phyloP scores from a whole-genome alignment of 2,329 filamentous ascomycete genomes.

The Pyricularia pennisetigena region DNA sequence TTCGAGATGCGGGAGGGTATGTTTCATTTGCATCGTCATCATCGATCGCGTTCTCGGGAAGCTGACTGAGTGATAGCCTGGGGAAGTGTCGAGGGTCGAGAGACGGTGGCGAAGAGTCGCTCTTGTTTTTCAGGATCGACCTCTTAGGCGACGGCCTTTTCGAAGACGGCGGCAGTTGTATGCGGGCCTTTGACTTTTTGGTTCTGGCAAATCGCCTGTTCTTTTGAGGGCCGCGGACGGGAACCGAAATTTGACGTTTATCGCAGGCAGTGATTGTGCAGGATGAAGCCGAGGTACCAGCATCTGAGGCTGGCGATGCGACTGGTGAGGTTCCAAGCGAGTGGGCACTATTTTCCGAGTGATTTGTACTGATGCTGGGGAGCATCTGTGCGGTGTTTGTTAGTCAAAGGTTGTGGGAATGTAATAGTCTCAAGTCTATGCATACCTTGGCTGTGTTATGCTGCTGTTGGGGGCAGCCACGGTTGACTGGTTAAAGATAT shows the following conservation, averaged over 20 bases:
- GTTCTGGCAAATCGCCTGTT: neutral
- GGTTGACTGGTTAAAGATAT: constrained; percentile 26
- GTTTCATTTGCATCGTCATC: neutral
- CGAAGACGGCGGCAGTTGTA: neutral
- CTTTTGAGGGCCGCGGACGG: neutral
- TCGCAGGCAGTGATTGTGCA: neutral
- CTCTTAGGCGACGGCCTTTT: neutral
- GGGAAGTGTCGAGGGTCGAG: neutral
- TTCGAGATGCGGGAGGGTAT: neutral
- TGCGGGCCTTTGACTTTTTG: constrained; percentile 24
- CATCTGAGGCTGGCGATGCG: neutral
- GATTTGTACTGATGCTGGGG: neutral
- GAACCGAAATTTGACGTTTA: neutral
- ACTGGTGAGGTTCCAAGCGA: neutral
- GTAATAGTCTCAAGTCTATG: neutral
- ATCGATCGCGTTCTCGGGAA: neutral
- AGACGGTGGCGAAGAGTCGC: neutral
- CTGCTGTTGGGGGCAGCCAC: neutral
- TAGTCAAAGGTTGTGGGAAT: neutral
- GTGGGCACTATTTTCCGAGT: neutral
- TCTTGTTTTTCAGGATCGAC: constrained; percentile 1
- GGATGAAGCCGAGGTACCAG: neutral
- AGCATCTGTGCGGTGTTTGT: neutral
- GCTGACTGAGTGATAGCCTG: neutral
- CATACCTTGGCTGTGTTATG: neutral